Conservation (phyloP, 805 yeast genomes). For the Myxozyma vanderwaltii region DNA sequence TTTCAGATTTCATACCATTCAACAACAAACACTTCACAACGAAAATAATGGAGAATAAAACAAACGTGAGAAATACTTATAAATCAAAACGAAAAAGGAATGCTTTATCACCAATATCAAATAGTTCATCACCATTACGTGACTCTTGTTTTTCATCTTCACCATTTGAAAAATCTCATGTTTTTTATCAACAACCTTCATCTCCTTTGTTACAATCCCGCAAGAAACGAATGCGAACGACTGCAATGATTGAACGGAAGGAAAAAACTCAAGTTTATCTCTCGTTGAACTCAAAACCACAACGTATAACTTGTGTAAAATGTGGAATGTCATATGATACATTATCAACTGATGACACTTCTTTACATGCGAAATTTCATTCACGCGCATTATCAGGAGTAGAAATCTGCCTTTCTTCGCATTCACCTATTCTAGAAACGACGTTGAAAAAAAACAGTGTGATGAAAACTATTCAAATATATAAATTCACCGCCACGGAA, state of each 20-base stretch:
- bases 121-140: background rate
- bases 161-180: background rate
- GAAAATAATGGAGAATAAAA: background rate
- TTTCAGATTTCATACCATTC: too few species aligned
- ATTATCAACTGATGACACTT: conserved; percentile 47
- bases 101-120: background rate
- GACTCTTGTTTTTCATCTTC: background rate
- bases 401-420: conserved; percentile 42
- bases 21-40: background rate
- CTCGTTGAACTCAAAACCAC: conserved; percentile 24
- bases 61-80: background rate
- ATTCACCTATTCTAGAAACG: background rate
- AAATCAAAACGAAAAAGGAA: background rate
- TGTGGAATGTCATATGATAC: conserved; percentile 59
- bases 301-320: conserved; percentile 46
- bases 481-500: conserved; percentile 7
- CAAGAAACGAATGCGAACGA: background rate
- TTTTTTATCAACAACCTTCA: background rate
- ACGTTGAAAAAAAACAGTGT: background rate
- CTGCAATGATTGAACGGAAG: background rate
- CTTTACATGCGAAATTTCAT: conserved; percentile 54
- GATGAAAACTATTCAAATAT: background rate
- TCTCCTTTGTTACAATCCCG: background rate
- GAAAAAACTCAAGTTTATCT: conserved; percentile 31
- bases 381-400: conserved; percentile 48